Evolutionary conservation across 1,284 basidiomycete species (phyloP).

Genomic region (Takashimella tepidaria): DNA sequence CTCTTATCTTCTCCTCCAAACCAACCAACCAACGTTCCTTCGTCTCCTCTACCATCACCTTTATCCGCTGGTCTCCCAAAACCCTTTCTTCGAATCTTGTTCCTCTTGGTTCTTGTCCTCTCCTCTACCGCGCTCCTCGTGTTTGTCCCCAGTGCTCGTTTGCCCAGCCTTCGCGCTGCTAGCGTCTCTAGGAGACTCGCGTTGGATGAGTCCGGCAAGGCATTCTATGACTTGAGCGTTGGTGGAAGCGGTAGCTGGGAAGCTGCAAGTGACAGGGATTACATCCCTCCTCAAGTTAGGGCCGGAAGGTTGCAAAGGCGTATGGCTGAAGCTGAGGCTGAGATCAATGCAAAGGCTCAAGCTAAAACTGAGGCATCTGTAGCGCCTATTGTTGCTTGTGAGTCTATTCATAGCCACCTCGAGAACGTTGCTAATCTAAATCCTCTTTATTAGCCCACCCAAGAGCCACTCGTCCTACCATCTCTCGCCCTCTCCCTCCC

Average conservation of each 20-base stretch:
- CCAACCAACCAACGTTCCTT: conserved; percentile 19
- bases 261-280: conserved; percentile 23
- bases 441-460: too few species aligned
- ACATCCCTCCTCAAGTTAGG: conserved; percentile 25
- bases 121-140: conserved; percentile 24
- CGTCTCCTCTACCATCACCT: conserved; percentile 14
- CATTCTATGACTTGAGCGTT: conserved; percentile 16
- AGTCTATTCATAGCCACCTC: conserved; percentile 12
- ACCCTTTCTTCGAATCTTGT: conserved; percentile 32
- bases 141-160: conserved; percentile 17
- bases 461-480: conserved; percentile 14
- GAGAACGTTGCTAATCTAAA: too few species aligned
- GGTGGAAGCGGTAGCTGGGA: conserved; percentile 11
- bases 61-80: conserved; percentile 20
- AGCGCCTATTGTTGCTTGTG: conserved; percentile 11
- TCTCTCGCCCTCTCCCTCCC: conserved; percentile 29
- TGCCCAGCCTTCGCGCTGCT: conserved; percentile 22
- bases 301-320: neutral
- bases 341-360: too few species aligned
- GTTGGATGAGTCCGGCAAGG: conserved; percentile 19
- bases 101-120: conserved; percentile 22
- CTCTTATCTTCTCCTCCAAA: neutral
- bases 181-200: conserved; percentile 22
- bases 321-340: neutral
- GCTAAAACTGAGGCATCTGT: too few species aligned